Evolutionary conservation across 2,329 filamentous ascomycete species (phyloP).

Genomic region (Podosphaera aphanis): DNA sequence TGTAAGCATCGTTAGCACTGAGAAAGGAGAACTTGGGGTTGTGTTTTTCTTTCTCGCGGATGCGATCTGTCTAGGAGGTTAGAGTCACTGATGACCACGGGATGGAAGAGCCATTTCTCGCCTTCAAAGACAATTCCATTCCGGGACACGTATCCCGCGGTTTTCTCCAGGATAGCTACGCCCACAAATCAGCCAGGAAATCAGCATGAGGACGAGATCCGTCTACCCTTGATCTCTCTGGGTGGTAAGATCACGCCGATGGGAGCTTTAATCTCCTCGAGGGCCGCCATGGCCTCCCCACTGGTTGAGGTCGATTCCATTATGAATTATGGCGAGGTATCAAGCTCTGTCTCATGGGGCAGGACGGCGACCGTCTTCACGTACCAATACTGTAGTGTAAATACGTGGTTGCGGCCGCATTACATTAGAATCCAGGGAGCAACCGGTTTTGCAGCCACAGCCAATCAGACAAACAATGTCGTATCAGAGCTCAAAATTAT

Average conservation of each 20-base stretch:
- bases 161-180: slow-evolving; percentile 61
- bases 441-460: neutral
- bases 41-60: slow-evolving; percentile 60
- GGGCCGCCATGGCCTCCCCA: slow-evolving; percentile 26
- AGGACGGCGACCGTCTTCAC: neutral
- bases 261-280: slow-evolving; percentile 55
- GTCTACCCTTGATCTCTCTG: slow-evolving; percentile 47
- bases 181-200: slow-evolving; percentile 11
- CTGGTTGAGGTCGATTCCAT: slow-evolving; percentile 20
- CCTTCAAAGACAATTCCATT: slow-evolving; percentile 39
- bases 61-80: slow-evolving; percentile 31
- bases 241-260: slow-evolving; percentile 65
- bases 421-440: neutral
- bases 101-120: slow-evolving; percentile 11
- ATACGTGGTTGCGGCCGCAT: neutral
- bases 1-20: slow-evolving; percentile 56
- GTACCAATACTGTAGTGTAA: no score
- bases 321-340: neutral
- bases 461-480: neutral
- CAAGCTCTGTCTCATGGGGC: neutral
- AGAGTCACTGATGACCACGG: neutral
- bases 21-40: slow-evolving; percentile 90
- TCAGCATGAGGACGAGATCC: slow-evolving; percentile 12
- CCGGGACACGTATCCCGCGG: slow-evolving; percentile 67
- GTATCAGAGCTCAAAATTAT: neutral